Evolutionary conservation across 2,329 filamentous ascomycete genomes (phyloP).

Genomic region (Botrytis medusae): DNA sequence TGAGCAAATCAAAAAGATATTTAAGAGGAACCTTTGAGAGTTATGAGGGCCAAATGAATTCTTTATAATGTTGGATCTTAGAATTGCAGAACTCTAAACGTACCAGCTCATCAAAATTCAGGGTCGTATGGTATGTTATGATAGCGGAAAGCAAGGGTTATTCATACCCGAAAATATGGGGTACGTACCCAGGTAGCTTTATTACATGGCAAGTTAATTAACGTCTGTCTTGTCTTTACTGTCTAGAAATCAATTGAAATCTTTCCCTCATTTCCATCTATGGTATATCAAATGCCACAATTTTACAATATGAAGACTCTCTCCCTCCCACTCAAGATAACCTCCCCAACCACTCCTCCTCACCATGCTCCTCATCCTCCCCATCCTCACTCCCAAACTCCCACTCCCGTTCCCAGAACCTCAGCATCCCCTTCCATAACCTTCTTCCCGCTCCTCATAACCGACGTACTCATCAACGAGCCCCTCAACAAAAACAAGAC

Average conservation of each 20-base stretch:
- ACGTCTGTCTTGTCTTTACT: background rate
- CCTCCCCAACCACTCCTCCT: background rate
- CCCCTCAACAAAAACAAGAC: background rate
- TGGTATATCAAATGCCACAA: background rate
- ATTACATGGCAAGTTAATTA: background rate
- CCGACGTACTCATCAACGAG: conserved; percentile 18
- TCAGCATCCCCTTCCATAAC: conserved; percentile 60
- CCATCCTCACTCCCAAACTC: conserved; percentile 20
- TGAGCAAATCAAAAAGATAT: background rate
- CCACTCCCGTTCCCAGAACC: conserved; percentile 35
- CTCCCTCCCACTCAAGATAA: background rate
- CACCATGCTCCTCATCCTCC: conserved; percentile 21
- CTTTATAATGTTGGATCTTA: background rate
- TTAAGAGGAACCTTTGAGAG: background rate
- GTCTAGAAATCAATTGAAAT: background rate
- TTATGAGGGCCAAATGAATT: background rate
- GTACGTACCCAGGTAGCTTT: background rate
- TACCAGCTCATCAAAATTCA: background rate
- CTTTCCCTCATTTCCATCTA: background rate
- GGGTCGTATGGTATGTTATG: background rate
- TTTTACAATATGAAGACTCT: background rate
- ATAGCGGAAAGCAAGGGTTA: background rate
- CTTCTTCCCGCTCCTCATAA: conserved; percentile 60
- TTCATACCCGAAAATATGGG: background rate
- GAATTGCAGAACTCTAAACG: background rate